phyloP scores from a whole-genome alignment of 805 yeast genomes.

The Kazachstania martiniae region DNA sequence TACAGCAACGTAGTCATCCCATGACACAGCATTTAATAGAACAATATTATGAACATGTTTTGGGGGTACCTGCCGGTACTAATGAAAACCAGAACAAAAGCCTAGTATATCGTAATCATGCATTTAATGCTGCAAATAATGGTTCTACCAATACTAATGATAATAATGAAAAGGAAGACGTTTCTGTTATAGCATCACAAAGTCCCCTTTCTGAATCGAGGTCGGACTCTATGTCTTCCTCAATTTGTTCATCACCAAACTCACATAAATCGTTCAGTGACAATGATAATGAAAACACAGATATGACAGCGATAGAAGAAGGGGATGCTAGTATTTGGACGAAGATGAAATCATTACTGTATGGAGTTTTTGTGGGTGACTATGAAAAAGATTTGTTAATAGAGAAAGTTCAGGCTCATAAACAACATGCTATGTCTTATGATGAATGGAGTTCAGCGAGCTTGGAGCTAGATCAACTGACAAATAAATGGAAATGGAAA shows the following conservation, averaged over 20 bases:
- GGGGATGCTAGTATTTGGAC: slow-evolving; percentile 1
- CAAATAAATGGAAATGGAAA: slow-evolving; percentile 66
- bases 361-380: slow-evolving; percentile 9
- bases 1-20: slow-evolving; percentile 7
- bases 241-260: too few relatives aligned
- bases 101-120: too few relatives aligned
- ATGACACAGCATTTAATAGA: slow-evolving; percentile 17
- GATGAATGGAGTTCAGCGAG: slow-evolving; percentile 60
- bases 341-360: slow-evolving; percentile 8
- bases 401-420: slow-evolving; percentile 27
- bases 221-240: too few relatives aligned
- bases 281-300: slow-evolving; percentile 1
- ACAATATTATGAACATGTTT: slow-evolving; percentile 10
- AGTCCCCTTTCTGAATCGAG: too few relatives aligned
- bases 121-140: slow-evolving; percentile 1
- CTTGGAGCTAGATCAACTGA: slow-evolving; percentile 49
- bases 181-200: too few relatives aligned
- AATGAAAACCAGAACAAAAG: too few relatives aligned
- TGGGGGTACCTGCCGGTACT: too few relatives aligned
- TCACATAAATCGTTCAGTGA: too few relatives aligned
- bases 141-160: background rate
- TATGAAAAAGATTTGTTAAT: slow-evolving; percentile 30
- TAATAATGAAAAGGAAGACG: too few relatives aligned
- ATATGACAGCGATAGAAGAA: background rate
- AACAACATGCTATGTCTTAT: slow-evolving; percentile 40